Base-by-base conservation (phyloP, 352 stramenopile species). In the Elongisporangium senticosum region DNA sequence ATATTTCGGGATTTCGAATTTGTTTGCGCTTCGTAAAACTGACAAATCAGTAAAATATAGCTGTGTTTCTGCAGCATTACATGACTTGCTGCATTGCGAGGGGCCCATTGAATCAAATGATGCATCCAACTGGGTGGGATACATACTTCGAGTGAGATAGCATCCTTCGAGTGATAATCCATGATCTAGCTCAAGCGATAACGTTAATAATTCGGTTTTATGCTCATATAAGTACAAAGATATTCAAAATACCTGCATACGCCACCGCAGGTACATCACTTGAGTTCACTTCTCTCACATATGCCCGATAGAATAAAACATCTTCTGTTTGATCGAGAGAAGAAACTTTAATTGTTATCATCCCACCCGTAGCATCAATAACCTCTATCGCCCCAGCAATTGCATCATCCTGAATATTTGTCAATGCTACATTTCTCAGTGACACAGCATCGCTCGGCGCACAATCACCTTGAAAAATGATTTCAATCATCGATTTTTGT, bases 311-410 rank as follows among this genome's bases (percentile, higher is more conserved):
- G 1, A 79, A 58, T 23, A 76, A 40, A 4, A 67, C 53, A 6
- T 65, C 51, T 22, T 55, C 17, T 2, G 57, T 58, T 0, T 47
- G 51, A 15, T 58, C 40, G 0, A 49, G 49, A 3, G 56, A 53
- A 14, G 53, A 48, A 5, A 74, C 54, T 2, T 56, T 21, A 8
- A 86, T n/a, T 15, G 60, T 49, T 28, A 86, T 65, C 63, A 75
- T 74, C 7, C 78, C 78, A 20, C 75, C 78, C n/a, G 75, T 85
- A 3, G 71, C 58, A 0, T 58, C 51, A 37, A 74, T 2, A 24
- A 72, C 53, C 4, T 68, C 49, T 7, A 82, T 48, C 19, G 49
- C 49, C 26, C 67, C 72, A 7, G 71, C 48, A 2, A 53, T 40
- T 1, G 33, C 59, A 43, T 61, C 55, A n/a, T 59, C 19, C 0